These are phyloP conservation scores for Rhodotorula sp. DNA, from an alignment of 1,284 basidiomycete species.

Conservation along the genomic window DNA sequence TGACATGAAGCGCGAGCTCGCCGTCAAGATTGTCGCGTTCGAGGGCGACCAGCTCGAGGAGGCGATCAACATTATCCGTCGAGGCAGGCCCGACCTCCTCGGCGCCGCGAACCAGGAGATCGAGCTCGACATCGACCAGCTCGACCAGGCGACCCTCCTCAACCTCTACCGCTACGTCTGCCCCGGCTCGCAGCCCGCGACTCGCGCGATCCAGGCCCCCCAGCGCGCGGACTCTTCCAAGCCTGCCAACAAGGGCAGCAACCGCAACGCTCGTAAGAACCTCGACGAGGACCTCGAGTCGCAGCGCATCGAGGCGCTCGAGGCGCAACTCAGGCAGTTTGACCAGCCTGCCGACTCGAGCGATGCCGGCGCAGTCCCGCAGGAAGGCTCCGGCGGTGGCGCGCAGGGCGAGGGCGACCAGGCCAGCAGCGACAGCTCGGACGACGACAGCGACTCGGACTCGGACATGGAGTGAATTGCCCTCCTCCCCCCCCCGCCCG, in stretches of 20 bases:
- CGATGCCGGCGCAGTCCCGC: background rate
- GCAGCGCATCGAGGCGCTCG: slow-evolving; percentile 82
- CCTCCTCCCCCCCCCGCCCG: slow-evolving; percentile 57
- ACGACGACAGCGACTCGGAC: slow-evolving; percentile 59
- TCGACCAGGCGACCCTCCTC: slow-evolving; percentile 77
- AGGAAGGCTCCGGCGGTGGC: background rate
- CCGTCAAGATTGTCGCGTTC: slow-evolving; percentile 69
- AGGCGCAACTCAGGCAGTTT: slow-evolving; percentile 74
- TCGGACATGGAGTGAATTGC: slow-evolving; percentile 70
- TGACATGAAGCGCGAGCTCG: slow-evolving; percentile 93
- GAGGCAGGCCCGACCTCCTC: slow-evolving; percentile 67
- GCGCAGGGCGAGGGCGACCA: slow-evolving; percentile 23
- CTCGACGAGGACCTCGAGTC: slow-evolving; percentile 84
- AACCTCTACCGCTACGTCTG: slow-evolving; percentile 90
- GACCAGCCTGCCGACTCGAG: slow-evolving; percentile 52
- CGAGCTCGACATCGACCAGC: slow-evolving; percentile 88
- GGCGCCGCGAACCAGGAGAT: slow-evolving; percentile 85
- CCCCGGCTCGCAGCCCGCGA: slow-evolving; percentile 72
- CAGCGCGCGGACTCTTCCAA: slow-evolving; percentile 50
- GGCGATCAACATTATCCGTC: slow-evolving; percentile 75
- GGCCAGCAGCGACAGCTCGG: slow-evolving; percentile 47
- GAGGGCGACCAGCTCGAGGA: slow-evolving; percentile 50
- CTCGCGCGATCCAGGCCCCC: slow-evolving; percentile 65
- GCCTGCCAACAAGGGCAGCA: slow-evolving; percentile 59
- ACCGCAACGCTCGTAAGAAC: slow-evolving; percentile 65